These are phyloP conservation scores for Sanghuangporus baumii DNA, from an alignment of 1,284 basidiomycete species.

Conservation along the genomic window DNA sequence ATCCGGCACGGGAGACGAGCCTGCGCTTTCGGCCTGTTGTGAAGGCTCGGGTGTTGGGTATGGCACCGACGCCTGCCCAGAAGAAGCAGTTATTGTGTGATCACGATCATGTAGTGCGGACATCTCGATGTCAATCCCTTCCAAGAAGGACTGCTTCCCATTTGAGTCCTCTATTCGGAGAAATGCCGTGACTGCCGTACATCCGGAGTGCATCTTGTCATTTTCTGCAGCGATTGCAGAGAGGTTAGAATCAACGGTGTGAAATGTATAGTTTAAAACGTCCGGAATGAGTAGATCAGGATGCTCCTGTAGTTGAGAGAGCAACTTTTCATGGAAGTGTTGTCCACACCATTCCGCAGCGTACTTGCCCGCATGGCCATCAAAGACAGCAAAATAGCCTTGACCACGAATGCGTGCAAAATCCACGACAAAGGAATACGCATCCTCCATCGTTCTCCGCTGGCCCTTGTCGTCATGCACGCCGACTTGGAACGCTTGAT, in stretches of 20 bases:
- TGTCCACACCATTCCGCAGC: constrained; percentile 98
- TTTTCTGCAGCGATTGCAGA: constrained; percentile 81
- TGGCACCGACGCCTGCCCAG: not conserved
- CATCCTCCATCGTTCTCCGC: constrained; percentile 94
- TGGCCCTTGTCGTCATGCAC: constrained; percentile 90
- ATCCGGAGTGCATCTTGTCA: constrained; percentile 92
- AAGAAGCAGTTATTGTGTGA: not conserved
- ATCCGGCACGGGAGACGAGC: constrained; percentile 18
- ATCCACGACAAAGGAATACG: constrained; percentile 93
- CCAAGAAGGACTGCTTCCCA: constrained; percentile 61
- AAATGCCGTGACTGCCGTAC: constrained; percentile 97
- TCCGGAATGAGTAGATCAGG: constrained; percentile 73
- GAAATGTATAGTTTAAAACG: constrained; percentile 89
- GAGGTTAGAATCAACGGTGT: constrained; percentile 80
- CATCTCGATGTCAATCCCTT: not conserved
- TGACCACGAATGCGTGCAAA: constrained; percentile 89
- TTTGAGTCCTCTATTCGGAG: constrained; percentile 85
- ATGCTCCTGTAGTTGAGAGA: constrained; percentile 44
- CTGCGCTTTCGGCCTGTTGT: not conserved
- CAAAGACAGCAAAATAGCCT: constrained; percentile 97
- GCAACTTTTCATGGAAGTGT: constrained; percentile 84
- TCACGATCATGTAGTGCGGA: not conserved
- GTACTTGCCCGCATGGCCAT: constrained; percentile 98
- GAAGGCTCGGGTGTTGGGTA: constrained; percentile 11
- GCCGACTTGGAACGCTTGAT: constrained; percentile 73